These are phyloP conservation scores for Euphorbia tirucalli DNA, from an alignment of 345 rosid genomes.

Conservation along the genomic window DNA sequence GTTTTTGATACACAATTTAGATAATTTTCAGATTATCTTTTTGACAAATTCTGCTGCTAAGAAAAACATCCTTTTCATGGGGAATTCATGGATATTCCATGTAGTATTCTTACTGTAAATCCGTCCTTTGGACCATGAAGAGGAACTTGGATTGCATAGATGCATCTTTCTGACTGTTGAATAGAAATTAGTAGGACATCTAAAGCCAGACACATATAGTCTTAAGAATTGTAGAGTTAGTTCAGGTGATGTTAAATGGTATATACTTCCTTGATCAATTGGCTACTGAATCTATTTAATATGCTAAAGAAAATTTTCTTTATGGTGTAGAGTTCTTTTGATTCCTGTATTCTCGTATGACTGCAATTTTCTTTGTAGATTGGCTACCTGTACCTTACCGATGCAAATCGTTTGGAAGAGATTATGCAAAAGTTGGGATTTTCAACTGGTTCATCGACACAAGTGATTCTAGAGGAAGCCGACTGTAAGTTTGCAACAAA, in stretches of 20 bases:
- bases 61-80: not conserved
- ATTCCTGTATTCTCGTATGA: slow-evolving; percentile 9
- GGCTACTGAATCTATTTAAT: no score
- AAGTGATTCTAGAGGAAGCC: slow-evolving; percentile 40
- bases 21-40: not conserved
- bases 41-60: not conserved
- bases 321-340: slow-evolving; percentile 4
- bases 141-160: no score
- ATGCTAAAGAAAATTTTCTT: slow-evolving; percentile 1
- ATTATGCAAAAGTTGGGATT: slow-evolving; percentile 83
- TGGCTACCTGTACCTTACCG: slow-evolving; percentile 76
- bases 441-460: slow-evolving; percentile 50
- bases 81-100: not conserved
- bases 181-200: no score
- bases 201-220: no score
- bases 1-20: slow-evolving; percentile 1
- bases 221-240: no score
- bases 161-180: no score
- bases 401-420: slow-evolving; percentile 68
- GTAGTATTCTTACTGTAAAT: no score
- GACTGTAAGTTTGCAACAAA: slow-evolving; percentile 30
- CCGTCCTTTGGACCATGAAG: no score
- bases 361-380: slow-evolving; percentile 37
- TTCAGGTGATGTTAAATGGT: no score
- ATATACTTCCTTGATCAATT: no score